Conservation (phyloP, 805 yeast genomes). For the Blastobotrys chiropterorum region DNA sequence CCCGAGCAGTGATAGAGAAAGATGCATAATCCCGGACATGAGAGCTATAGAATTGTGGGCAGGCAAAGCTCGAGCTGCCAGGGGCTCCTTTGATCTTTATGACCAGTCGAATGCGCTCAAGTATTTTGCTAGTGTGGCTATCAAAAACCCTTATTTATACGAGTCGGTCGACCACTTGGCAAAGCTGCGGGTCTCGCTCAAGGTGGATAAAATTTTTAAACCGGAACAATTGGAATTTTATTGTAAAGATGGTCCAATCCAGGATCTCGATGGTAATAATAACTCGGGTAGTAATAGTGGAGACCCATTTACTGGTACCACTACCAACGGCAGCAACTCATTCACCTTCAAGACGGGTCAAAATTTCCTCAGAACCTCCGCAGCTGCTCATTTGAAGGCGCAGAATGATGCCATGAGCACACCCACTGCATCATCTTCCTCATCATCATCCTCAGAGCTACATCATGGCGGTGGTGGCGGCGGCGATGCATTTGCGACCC, state of each 20-base stretch:
- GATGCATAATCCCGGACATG: slow-evolving; percentile 48
- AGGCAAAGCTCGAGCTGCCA: slow-evolving; percentile 61
- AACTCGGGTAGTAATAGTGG: not conserved
- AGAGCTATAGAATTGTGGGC: slow-evolving; percentile 56
- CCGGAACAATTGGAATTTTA: slow-evolving; percentile 7
- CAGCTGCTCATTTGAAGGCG: not conserved
- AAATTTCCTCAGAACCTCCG: slow-evolving; percentile 9
- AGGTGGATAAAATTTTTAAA: slow-evolving; percentile 39
- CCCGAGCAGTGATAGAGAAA: not conserved
- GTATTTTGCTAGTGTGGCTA: slow-evolving; percentile 62
- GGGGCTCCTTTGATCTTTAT: slow-evolving; percentile 32
- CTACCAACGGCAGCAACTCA: not conserved
- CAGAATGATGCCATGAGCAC: slow-evolving; percentile 3
- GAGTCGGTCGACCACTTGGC: slow-evolving; percentile 79
- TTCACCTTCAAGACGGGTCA: slow-evolving; percentile 15
- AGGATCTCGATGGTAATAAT: not conserved
- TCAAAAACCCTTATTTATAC: slow-evolving; percentile 73
- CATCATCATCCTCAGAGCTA: not conserved
- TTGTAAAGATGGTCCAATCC: slow-evolving; percentile 1
- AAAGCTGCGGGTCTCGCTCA: slow-evolving; percentile 62
- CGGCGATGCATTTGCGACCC: slow-evolving; percentile 12
- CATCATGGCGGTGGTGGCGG: not conserved
- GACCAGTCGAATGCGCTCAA: slow-evolving; percentile 60
- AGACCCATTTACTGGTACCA: not conserved
- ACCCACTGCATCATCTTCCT: slow-evolving; percentile 5